A percentile compares a stretch with the other conserved stretches of the same genome.
Conservation (phyloP, 129 eudicot species). For the Artemisia annua region DNA sequence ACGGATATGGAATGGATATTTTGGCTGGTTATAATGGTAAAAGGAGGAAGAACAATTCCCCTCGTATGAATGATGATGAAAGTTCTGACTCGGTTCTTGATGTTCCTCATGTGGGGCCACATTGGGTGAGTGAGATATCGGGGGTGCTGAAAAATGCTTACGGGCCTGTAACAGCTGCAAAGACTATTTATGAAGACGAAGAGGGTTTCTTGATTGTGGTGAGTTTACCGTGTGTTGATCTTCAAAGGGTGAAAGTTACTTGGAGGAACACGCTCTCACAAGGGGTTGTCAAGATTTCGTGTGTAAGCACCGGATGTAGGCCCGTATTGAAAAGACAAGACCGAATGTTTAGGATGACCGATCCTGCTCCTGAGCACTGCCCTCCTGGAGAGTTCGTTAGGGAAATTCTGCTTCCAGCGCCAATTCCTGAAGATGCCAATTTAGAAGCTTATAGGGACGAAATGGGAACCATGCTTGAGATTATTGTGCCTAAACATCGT, state of each 20-base stretch:
- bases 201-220: conserved; percentile 75
- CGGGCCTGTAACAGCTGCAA: conserved; percentile 77
- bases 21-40: conserved; percentile 38
- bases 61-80: conserved; percentile 57
- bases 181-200: conserved; percentile 77
- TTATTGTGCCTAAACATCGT: conserved; percentile 82
- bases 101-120: conserved; percentile 45
- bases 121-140: conserved; percentile 59
- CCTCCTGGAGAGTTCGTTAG: conserved; percentile 77
- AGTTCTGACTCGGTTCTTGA: conserved; percentile 44
- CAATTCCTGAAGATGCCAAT: conserved; percentile 79
- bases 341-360: conserved; percentile 59
- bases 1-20: conserved; percentile 47
- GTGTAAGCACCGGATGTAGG: conserved; percentile 61
- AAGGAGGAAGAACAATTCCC: conserved; percentile 48
- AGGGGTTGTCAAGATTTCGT: conserved; percentile 70
- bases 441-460: conserved; percentile 78
- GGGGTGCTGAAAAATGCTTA: conserved; percentile 59
- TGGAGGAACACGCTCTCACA: conserved; percentile 76
- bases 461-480: conserved; percentile 67
- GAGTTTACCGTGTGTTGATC: conserved; percentile 73
- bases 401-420: conserved; percentile 60
- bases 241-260: conserved; percentile 65
- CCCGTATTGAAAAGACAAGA: conserved; percentile 54
- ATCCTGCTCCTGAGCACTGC: conserved; percentile 69